Base-by-base conservation (phyloP, 352 stramenopile genomes). In the Phytophthora citricola region DNA sequence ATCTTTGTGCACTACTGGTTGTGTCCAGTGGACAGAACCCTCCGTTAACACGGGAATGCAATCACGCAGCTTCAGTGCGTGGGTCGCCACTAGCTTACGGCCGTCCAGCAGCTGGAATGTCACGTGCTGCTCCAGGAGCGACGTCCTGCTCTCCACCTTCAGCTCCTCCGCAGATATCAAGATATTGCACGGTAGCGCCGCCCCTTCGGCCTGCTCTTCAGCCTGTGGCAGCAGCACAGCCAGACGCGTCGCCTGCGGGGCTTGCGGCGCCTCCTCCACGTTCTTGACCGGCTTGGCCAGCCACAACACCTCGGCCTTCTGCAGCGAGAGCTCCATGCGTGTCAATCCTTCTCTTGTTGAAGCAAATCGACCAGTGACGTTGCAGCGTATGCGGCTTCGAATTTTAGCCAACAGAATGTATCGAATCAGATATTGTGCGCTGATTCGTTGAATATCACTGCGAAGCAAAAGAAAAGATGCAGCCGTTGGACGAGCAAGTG, bases 11-110 rank as follows among this genome's bases (percentile, higher is more conserved):
- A 71, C 24, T 17, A 81, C 49, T 29, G 54, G 29, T 17, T 76
- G 69, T 43, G 52, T 67, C 83, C 83, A 91, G 29, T 72, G 60
- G 17, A 90, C 53, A 10, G 46, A 27, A n/a, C 74, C 69, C 4
- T 89, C 73, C 4, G 66, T 38, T 8, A 91, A 66, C 47, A 90
- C 55, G 2, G 83, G 83, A 9, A 90, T 58, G 26, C 79, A 91
- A 7, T 83, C 75, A 4, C 74, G 52, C 4, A 93, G 51, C 38
- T 73, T 73, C 31, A 83, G 49, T 17, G 46, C 44, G 26, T 85
- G 73, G 9, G 50, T 76, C 3, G 58, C 73, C 14, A 90, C 51
- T 15, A 76, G n/a, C 12, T 67, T 48, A 0, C 58, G 44, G 3
- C 65, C 75, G 0, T 78, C 43, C 6, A 69, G 22, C n/a, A 90